Evolutionary conservation across 2,329 filamentous ascomycete genomes (phyloP).

Genomic region (Arthrobotrys pseudoclavata): DNA sequence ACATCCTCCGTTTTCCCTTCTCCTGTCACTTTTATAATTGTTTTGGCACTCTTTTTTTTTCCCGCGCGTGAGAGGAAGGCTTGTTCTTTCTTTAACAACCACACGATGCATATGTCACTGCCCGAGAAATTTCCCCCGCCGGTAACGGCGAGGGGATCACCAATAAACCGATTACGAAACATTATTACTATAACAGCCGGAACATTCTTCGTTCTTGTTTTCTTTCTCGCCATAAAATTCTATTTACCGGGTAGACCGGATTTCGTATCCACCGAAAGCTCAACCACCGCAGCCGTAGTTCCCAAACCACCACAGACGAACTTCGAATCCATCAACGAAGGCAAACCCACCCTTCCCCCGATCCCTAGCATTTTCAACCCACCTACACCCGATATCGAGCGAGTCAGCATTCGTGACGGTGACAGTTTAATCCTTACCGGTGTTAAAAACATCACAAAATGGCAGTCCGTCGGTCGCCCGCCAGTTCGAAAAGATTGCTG

Average conservation of each 20-base stretch:
- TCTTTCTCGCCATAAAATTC: slow-evolving; percentile 7
- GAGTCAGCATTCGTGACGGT: slow-evolving; percentile 30
- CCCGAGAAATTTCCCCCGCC: neutral
- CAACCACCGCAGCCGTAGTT: neutral
- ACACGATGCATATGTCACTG: slow-evolving; percentile 16
- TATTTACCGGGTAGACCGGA: neutral
- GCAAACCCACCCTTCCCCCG: neutral
- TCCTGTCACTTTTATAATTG: neutral
- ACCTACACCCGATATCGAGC: slow-evolving; percentile 19
- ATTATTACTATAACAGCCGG: neutral
- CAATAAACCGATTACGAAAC: neutral
- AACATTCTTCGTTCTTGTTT: neutral
- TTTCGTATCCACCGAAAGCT: neutral
- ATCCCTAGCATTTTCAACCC: slow-evolving; percentile 6
- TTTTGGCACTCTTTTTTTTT: neutral
- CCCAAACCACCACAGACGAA: neutral
- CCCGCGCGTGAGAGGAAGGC: neutral
- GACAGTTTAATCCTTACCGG: slow-evolving; percentile 9
- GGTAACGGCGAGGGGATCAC: neutral
- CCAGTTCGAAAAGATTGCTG: slow-evolving; percentile 27
- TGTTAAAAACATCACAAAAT: slow-evolving; percentile 21
- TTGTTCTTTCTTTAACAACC: neutral
- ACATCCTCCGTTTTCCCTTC: neutral
- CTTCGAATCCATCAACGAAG: neutral
- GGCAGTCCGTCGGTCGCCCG: slow-evolving; percentile 44